phyloP scores from a whole-genome alignment of 306 rosid species.

The Vigna reflexopilosa region DNA sequence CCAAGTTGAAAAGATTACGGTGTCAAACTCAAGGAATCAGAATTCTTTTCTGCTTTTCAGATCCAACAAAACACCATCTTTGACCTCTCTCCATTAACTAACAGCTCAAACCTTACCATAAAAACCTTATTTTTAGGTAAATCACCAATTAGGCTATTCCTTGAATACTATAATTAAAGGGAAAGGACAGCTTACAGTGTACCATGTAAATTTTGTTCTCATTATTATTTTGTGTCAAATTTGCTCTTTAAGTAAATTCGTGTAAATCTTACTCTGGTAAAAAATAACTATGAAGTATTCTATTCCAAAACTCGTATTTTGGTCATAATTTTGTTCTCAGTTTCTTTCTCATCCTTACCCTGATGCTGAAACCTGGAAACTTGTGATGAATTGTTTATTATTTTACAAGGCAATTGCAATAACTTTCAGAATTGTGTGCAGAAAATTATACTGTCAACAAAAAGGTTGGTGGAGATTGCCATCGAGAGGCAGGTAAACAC shows the following conservation, averaged over 20 bases:
- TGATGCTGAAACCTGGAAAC: conserved; percentile 36
- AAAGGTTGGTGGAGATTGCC: conserved; percentile 19
- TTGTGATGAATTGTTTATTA: conserved; percentile 23
- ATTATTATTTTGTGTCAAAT: too few relatives aligned
- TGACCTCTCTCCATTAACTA: conserved; percentile 37
- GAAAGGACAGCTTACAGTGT: too few relatives aligned
- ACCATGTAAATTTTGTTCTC: too few relatives aligned
- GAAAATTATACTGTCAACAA: conserved; percentile 20
- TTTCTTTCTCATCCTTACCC: not conserved
- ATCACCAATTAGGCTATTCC: too few relatives aligned
- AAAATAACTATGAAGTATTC: too few relatives aligned
- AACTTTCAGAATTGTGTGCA: not conserved
- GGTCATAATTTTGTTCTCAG: not conserved
- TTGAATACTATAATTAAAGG: too few relatives aligned
- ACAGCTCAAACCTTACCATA: conserved; percentile 33
- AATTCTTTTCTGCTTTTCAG: conserved; percentile 19
- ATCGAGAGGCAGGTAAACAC: conserved; percentile 48
- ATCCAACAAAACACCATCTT: conserved; percentile 22
- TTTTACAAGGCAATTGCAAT: not conserved
- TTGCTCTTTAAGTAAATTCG: too few relatives aligned
- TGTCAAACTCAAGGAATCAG: conserved; percentile 31
- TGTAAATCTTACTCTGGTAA: too few relatives aligned
- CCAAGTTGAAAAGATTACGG: conserved; percentile 31
- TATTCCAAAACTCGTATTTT: too few relatives aligned
- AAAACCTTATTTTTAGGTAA: not conserved